Evolutionary conservation across 208 protist genomes (phyloP).

Genomic region (Trypanosoma congolense): DNA sequence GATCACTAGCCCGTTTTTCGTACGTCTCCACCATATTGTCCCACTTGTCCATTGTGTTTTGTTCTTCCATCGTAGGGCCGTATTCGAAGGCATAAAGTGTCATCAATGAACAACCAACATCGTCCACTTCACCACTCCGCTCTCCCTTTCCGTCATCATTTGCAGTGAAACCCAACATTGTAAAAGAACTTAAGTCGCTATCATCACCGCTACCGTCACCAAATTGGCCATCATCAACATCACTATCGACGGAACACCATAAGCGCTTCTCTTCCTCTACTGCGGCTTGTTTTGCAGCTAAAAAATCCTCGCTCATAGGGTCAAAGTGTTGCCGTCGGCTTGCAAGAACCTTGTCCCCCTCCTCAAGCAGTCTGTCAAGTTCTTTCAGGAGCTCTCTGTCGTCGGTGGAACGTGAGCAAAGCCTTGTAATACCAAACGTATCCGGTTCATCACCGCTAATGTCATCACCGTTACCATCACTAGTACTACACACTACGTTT

Average conservation of each 20-base stretch:
- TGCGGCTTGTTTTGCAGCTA: conserved; percentile 10
- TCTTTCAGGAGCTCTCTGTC: conserved; percentile 13
- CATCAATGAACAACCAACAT: background rate
- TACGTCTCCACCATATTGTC: conserved; percentile 18
- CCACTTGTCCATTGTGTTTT: conserved; percentile 26
- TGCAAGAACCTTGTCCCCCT: conserved; percentile 28
- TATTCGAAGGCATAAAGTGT: conserved; percentile 65
- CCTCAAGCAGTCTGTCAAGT: conserved; percentile 19
- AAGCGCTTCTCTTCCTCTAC: conserved; percentile 13
- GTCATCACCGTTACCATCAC: background rate
- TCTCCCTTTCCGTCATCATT: background rate
- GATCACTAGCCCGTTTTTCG: conserved; percentile 7
- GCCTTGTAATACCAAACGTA: background rate
- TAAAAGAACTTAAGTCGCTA: background rate
- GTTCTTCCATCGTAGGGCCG: conserved; percentile 28
- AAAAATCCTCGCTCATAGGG: conserved; percentile 8
- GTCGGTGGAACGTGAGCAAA: background rate
- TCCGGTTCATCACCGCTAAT: background rate
- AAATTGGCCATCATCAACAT: conserved; percentile 4
- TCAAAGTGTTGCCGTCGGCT: conserved; percentile 17
- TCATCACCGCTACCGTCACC: conserved; percentile 13
- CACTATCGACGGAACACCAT: conserved; percentile 12
- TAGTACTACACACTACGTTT: background rate
- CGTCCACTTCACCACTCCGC: background rate
- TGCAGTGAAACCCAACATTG: conserved; percentile 3